phyloP scores from a whole-genome alignment of 371 early-diverging fungal genomes.

The Parasitella parasitica region DNA sequence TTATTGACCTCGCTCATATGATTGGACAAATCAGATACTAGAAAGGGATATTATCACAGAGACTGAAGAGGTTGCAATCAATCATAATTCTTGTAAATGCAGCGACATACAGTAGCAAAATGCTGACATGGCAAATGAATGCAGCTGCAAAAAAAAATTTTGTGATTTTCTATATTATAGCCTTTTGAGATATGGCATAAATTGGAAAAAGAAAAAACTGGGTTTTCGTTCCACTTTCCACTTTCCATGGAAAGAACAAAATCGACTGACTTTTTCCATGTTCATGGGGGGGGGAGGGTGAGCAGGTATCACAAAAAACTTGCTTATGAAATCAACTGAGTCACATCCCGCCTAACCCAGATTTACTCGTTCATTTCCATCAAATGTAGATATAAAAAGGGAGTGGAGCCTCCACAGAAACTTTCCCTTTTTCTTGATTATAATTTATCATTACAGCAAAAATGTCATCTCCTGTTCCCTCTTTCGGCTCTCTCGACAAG shows the following conservation, averaged over 20 bases:
- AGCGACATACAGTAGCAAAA: too few species aligned
- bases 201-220: conserved; percentile 1
- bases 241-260: conserved; percentile 3
- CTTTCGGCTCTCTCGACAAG: conserved; percentile 35
- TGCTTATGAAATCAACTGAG: conserved; percentile 30
- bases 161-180: too few species aligned
- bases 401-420: not conserved
- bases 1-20: not conserved
- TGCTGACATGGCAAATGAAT: not conserved
- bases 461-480: conserved; percentile 39
- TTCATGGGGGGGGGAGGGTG: not conserved
- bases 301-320: conserved; percentile 3
- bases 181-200: too few species aligned
- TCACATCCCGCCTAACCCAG: conserved; percentile 22
- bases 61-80: too few species aligned
- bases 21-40: not conserved
- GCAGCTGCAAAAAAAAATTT: not conserved
- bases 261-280: conserved; percentile 5
- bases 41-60: too few species aligned
- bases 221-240: not conserved
- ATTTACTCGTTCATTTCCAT: not conserved
- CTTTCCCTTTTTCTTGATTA: conserved; percentile 2
- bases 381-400: not conserved
- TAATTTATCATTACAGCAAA: not conserved
- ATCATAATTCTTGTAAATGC: not conserved